Evolutionary conservation across 2,329 filamentous ascomycete species (phyloP).

Genomic region (Trichoderma atrobrunneum): DNA sequence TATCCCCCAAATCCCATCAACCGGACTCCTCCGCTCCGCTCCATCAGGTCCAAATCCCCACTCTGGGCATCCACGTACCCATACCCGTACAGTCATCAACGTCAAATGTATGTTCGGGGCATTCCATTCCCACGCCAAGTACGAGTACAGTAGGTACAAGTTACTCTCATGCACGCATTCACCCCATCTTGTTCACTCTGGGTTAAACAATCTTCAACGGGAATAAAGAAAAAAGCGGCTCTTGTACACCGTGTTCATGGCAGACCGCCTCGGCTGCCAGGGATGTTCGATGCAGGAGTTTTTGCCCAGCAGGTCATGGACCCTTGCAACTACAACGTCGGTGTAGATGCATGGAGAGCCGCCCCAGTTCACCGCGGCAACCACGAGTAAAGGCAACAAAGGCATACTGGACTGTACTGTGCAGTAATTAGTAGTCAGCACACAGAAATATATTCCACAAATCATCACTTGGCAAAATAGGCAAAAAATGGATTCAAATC

Average conservation of each 20-base stretch:
- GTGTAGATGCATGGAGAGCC: background rate
- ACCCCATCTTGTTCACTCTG: background rate
- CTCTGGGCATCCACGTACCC: constrained; percentile 2
- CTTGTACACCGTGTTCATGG: constrained; percentile 12
- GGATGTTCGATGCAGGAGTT: constrained; percentile 11
- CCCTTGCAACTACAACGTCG: constrained; percentile 9
- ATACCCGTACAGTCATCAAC: background rate
- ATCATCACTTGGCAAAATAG: background rate
- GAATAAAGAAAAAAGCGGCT: background rate
- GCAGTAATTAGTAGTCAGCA: background rate
- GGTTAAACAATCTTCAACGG: background rate
- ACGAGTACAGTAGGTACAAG: background rate
- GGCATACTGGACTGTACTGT: background rate
- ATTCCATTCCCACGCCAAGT: background rate
- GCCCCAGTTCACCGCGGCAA: background rate
- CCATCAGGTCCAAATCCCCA: background rate
- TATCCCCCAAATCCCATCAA: background rate
- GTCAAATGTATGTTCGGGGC: background rate
- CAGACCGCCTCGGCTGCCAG: constrained; percentile 12
- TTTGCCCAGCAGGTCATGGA: background rate
- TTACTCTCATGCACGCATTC: background rate
- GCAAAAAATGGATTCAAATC: background rate
- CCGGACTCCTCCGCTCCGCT: background rate
- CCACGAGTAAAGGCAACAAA: background rate
- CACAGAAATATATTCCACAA: background rate